Evolutionary conservation across 345 rosid genomes (phyloP).

Genomic region (Acer campestre): DNA sequence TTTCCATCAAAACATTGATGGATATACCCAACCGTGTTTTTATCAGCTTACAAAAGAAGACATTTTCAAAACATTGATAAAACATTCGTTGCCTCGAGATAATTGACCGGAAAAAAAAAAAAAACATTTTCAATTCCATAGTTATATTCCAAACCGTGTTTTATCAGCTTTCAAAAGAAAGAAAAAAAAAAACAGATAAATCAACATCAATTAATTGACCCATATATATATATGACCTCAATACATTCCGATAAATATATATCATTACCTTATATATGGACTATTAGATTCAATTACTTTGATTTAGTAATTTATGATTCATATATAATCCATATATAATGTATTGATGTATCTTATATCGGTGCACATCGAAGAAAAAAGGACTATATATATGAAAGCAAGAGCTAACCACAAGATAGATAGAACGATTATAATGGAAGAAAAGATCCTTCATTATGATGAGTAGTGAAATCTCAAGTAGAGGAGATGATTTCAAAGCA

Average conservation of each 20-base stretch:
- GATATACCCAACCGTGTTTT: too few relatives aligned
- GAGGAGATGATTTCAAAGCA: neutral
- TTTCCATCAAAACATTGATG: neutral
- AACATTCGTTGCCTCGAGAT: conserved; percentile 90
- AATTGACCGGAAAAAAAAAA: conserved; percentile 91
- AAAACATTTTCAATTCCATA: conserved; percentile 69
- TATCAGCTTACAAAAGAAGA: too few relatives aligned
- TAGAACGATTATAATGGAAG: neutral
- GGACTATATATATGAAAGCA: too few relatives aligned
- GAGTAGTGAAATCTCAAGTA: neutral
- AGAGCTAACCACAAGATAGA: neutral
- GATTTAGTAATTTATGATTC: too few relatives aligned
- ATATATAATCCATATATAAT: too few relatives aligned
- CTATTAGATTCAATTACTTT: too few relatives aligned
- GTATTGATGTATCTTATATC: too few relatives aligned
- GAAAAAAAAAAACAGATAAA: neutral
- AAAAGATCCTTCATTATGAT: neutral
- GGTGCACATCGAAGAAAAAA: too few relatives aligned
- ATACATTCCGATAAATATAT: too few relatives aligned
- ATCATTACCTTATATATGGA: too few relatives aligned
- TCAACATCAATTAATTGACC: conserved; percentile 11
- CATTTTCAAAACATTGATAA: too few relatives aligned
- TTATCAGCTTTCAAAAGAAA: neutral
- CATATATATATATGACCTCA: neutral
- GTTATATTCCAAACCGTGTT: too few relatives aligned